Evolutionary conservation across 2,329 filamentous ascomycete species (phyloP).

Genomic region (Xylaria sp.): DNA sequence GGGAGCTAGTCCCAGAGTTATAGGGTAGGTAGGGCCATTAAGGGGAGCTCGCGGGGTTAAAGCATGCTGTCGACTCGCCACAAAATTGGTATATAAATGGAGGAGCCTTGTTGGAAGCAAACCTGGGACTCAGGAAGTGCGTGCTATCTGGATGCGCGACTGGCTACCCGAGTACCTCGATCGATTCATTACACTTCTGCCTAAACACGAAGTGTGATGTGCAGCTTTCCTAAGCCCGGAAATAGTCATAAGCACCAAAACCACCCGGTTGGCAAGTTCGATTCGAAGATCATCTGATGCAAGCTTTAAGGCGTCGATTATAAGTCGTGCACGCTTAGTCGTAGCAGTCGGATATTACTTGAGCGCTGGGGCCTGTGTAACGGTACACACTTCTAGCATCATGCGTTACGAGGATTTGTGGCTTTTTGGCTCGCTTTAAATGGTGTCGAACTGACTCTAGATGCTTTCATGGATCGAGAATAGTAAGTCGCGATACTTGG

Average conservation of each 20-base stretch:
- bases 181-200: neutral
- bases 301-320: neutral
- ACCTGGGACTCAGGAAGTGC: neutral
- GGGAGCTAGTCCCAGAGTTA: neutral
- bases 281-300: neutral
- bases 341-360: neutral
- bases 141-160: neutral
- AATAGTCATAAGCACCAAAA: neutral
- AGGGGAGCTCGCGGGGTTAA: neutral
- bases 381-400: neutral
- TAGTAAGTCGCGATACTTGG: neutral
- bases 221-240: neutral
- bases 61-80: neutral
- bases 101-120: too few species aligned
- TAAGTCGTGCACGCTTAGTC: too few species aligned
- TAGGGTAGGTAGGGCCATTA: conserved; percentile 19
- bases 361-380: neutral
- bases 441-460: neutral
- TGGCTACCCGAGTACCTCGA: neutral
- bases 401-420: neutral
- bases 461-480: neutral
- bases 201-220: neutral
- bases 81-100: neutral
- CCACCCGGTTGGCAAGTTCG: neutral
- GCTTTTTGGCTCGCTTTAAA: neutral